phyloP scores from a whole-genome alignment of 2,329 filamentous ascomycete species.

The Fusarium sp. region DNA sequence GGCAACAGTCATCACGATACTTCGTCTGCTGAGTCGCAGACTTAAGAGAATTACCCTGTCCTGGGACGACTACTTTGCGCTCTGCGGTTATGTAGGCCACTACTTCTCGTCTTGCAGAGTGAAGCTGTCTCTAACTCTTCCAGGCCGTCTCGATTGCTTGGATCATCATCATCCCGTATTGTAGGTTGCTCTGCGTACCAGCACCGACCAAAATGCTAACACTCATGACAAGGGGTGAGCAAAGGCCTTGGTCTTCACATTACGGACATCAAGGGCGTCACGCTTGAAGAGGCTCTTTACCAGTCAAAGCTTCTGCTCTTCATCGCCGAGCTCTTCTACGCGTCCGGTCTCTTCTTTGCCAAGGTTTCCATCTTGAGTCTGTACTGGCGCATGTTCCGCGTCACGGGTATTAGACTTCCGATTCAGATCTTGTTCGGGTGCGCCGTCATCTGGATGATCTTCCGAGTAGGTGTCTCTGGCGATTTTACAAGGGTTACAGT shows the following conservation, averaged over 20 bases:
- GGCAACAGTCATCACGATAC: slow-evolving; percentile 27
- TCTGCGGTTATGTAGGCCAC: slow-evolving; percentile 31
- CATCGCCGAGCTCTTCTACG: slow-evolving; percentile 46
- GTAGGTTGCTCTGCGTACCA: slow-evolving; percentile 8
- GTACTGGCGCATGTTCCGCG: slow-evolving; percentile 49
- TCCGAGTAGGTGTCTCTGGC: slow-evolving; percentile 32
- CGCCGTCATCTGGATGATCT: slow-evolving; percentile 45
- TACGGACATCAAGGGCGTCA: not conserved
- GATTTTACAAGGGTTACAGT: not conserved
- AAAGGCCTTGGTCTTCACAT: slow-evolving; percentile 37
- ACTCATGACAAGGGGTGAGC: slow-evolving; percentile 16
- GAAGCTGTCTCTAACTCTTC: not conserved
- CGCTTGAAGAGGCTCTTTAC: slow-evolving; percentile 1
- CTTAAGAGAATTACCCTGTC: slow-evolving; percentile 26
- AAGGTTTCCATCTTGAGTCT: slow-evolving; percentile 47
- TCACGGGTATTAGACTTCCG: slow-evolving; percentile 39
- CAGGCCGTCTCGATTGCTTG: slow-evolving; percentile 32
- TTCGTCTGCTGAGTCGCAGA: slow-evolving; percentile 33
- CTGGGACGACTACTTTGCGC: slow-evolving; percentile 40
- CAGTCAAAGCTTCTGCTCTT: slow-evolving; percentile 23
- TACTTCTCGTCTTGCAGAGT: not conserved
- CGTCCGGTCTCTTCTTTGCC: slow-evolving; percentile 43
- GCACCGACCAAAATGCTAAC: slow-evolving; percentile 8
- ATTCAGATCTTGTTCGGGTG: slow-evolving; percentile 45
- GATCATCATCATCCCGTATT: slow-evolving; percentile 33